phyloP scores from a whole-genome alignment of 441 rosid genomes.

The Erysimum pusillum region DNA sequence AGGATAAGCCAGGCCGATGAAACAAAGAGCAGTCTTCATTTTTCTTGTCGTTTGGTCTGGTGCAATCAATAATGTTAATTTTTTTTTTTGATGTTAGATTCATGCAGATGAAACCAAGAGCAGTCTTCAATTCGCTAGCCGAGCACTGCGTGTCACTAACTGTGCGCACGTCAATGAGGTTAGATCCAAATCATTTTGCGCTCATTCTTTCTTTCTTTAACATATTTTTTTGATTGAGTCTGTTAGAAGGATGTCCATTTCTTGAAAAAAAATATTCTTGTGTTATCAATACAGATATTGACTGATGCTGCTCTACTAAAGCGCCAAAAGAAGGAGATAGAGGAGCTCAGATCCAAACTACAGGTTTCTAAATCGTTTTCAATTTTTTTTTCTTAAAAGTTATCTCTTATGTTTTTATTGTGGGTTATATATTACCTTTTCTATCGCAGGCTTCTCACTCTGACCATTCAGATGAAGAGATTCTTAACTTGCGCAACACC shows the following conservation, averaged over 20 bases:
- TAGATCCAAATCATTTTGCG: slow-evolving; percentile 40
- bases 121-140: slow-evolving; percentile 96
- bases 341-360: slow-evolving; percentile 93
- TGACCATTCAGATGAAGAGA: slow-evolving; percentile 90
- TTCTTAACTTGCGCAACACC: slow-evolving; percentile 90
- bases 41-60: slow-evolving; percentile 48
- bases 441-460: slow-evolving; percentile 83
- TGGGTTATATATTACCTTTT: slow-evolving; percentile 24
- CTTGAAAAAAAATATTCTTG: slow-evolving; percentile 18
- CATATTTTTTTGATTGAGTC: slow-evolving; percentile 18
- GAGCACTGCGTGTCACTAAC: slow-evolving; percentile 92
- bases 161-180: slow-evolving; percentile 99
- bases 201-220: slow-evolving; percentile 26
- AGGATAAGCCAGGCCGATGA: slow-evolving; percentile 60
- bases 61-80: slow-evolving; percentile 11
- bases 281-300: slow-evolving; percentile 64
- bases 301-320: slow-evolving; percentile 96
- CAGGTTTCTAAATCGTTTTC: slow-evolving; percentile 56
- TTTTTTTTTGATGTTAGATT: slow-evolving; percentile 62
- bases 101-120: slow-evolving; percentile 98
- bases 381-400: not conserved
- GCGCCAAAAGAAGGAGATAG: slow-evolving; percentile 99
- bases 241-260: slow-evolving; percentile 31
- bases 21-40: slow-evolving; percentile 81
- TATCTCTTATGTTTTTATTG: not conserved